A percentile compares a stretch with the other conserved stretches of the same genome.
These are phyloP conservation scores for Myotisia sp. DNA, from an alignment of 2,329 filamentous ascomycete genomes.

Conservation along the genomic window DNA sequence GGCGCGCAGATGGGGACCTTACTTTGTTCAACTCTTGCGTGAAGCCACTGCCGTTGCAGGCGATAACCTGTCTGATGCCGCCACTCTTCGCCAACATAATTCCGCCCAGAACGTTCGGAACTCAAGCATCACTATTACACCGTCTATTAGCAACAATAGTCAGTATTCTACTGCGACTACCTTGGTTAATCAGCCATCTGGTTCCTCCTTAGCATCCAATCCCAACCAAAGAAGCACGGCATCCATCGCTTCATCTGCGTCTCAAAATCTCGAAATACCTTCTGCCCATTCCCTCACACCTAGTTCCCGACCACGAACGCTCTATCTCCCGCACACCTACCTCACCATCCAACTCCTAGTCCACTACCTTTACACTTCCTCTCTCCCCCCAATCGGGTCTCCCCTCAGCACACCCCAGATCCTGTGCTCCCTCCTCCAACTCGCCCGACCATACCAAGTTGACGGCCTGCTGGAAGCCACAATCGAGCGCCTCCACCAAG, in stretches of 20 bases:
- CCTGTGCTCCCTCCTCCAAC: conserved; percentile 83
- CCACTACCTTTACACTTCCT: conserved; percentile 86
- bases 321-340: conserved; percentile 87
- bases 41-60: conserved; percentile 59
- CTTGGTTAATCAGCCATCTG: conserved; percentile 17
- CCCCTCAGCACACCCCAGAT: conserved; percentile 86
- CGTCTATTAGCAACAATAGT: conserved; percentile 29
- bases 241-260: conserved; percentile 1
- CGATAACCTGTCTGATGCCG: conserved; percentile 55
- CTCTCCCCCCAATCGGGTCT: conserved; percentile 61
- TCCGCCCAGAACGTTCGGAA: conserved; percentile 49
- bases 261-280: conserved; percentile 36
- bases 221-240: conserved; percentile 2
- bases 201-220: conserved; percentile 13
- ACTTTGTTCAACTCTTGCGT: conserved; percentile 80
- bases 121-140: conserved; percentile 77
- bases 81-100: conserved; percentile 54
- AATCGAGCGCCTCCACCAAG: conserved; percentile 74
- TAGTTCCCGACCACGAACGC: conserved; percentile 58
- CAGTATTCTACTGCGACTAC: conserved; percentile 31
- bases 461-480: conserved; percentile 87
- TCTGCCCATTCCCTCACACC: conserved; percentile 41
- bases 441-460: conserved; percentile 82
- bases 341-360: conserved; percentile 80
- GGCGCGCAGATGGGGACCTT: conserved; percentile 80